Base-by-base conservation (phyloP, 192 early-diverging fungal genomes). In the Ramicandelaber brevisporus region DNA sequence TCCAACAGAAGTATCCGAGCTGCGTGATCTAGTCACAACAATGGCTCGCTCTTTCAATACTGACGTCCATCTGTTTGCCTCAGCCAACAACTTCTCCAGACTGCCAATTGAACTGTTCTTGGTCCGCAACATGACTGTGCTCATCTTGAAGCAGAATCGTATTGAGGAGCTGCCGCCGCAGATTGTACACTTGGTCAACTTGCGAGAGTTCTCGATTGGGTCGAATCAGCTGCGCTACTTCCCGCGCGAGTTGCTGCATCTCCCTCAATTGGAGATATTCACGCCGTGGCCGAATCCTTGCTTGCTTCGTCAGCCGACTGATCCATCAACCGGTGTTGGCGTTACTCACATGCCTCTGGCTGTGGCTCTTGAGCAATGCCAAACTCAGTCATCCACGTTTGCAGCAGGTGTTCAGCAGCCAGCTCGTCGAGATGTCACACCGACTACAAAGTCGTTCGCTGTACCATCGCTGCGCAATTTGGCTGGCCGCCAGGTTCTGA, bases 1-100 rank as follows among this genome's bases (percentile, higher is more conserved):
- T 4, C 56, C 56, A 5, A 46, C 46, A 20, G 56, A 59, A 30
- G 40, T 59, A 19, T 41, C 46, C 10, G 50, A 59, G 38, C 46
- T 59, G 16, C 48, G 50, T 27, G 42, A 59, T 36, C 35, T 59
- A 21, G 50, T 59, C 18, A 47, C 47, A 1, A 35, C 50, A 3
- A 50, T 43, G 34, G 40, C 45, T 32, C 36, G 37, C 27, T 37
- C 40, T 9, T 29, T 59, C 32, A 37, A 37, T 14, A 50, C 46
- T 1, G 43, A 41, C 14, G 26, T 59, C 27, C 39, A 51, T 17
- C 36, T 59, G 26, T 38, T 34, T 3, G 37, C 53, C 29, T 37
- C 39, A 28, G 18, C 42, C 23, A 59, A 59, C 26, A 18, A 17
- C 9, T 40, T 53, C 14, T 20, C 20, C 6, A 27, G 26, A 6